A percentile compares a stretch with the other conserved stretches of the same genome.
These are phyloP conservation scores for Hysterium pulicare DNA, from an alignment of 2,329 filamentous ascomycete genomes.

Conservation along the genomic window DNA sequence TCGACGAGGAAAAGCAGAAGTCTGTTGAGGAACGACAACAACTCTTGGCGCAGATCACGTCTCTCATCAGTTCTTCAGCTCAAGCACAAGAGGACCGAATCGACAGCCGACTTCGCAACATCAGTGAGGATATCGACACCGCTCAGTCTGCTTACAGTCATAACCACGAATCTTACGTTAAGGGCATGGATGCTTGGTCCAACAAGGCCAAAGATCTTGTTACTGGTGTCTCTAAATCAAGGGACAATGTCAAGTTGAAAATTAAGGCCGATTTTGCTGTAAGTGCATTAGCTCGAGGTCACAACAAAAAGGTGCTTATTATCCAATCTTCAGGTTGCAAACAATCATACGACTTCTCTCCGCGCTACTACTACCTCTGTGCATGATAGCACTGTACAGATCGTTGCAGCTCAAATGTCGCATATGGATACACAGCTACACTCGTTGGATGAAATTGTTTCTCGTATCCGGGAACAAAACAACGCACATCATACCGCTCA, in stretches of 20 bases:
- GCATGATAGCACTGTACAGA: slow-evolving; percentile 83
- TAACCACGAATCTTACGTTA: slow-evolving; percentile 62
- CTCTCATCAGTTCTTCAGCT: slow-evolving; percentile 71
- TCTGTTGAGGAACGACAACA: slow-evolving; percentile 70
- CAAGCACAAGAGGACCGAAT: slow-evolving; percentile 71
- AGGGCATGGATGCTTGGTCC: slow-evolving; percentile 73
- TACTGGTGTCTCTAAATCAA: slow-evolving; percentile 67
- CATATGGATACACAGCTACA: slow-evolving; percentile 87
- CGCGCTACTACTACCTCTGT: slow-evolving; percentile 81
- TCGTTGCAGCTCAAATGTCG: slow-evolving; percentile 83
- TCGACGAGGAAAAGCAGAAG: slow-evolving; percentile 73
- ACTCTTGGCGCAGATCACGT: slow-evolving; percentile 71
- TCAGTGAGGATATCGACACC: slow-evolving; percentile 63
- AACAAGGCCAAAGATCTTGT: slow-evolving; percentile 66
- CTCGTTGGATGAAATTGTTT: slow-evolving; percentile 85
- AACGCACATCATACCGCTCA: slow-evolving; percentile 71
- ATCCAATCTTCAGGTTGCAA: slow-evolving; percentile 56
- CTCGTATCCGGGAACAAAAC: slow-evolving; percentile 77
- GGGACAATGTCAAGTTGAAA: slow-evolving; percentile 74
- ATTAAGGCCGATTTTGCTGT: slow-evolving; percentile 84
- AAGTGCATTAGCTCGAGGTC: slow-evolving; percentile 35
- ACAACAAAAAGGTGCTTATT: slow-evolving; percentile 19
- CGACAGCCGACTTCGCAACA: slow-evolving; percentile 56
- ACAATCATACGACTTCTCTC: slow-evolving; percentile 77
- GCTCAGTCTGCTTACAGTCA: slow-evolving; percentile 64